Evolutionary conservation across 495 filamentous ascomycete genomes (phyloP).

Genomic region (Podospora tetraspora): DNA sequence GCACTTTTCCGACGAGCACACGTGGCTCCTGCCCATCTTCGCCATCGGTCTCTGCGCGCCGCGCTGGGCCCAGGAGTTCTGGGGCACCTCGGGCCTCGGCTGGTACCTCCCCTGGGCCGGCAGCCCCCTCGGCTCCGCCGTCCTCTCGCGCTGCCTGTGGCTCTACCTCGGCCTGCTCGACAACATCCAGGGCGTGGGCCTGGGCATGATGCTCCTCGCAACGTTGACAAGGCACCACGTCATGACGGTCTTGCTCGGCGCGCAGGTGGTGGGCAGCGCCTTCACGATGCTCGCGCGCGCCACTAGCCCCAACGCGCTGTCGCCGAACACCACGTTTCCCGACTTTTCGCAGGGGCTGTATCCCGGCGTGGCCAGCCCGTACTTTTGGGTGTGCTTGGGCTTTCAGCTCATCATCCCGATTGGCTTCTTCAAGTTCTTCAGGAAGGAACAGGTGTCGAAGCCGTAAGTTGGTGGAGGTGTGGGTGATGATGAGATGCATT

Average conservation of each 20-base stretch:
- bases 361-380: constrained; percentile 49
- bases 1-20: constrained; percentile 46
- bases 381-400: constrained; percentile 62
- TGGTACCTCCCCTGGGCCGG: constrained; percentile 55
- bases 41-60: constrained; percentile 51
- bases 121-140: constrained; percentile 38
- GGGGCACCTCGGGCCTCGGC: constrained; percentile 51
- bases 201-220: constrained; percentile 57
- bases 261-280: constrained; percentile 51
- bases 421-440: constrained; percentile 65
- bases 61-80: constrained; percentile 59
- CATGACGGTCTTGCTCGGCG: constrained; percentile 48
- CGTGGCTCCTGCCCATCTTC: constrained; percentile 60
- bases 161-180: constrained; percentile 59
- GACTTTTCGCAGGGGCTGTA: constrained; percentile 44
- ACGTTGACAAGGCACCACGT: constrained; percentile 58
- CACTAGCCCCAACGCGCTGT: constrained; percentile 53
- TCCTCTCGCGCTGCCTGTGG: constrained; percentile 52
- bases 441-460: constrained; percentile 67
- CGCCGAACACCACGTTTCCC: constrained; percentile 61
- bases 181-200: constrained; percentile 52
- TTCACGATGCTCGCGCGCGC: constrained; percentile 55
- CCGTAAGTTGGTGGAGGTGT: constrained; percentile 35
- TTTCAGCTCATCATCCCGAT: constrained; percentile 60
- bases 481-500: constrained; percentile 15